phyloP scores from a whole-genome alignment of 345 rosid genomes.

The Gossypium ekmanianum region DNA sequence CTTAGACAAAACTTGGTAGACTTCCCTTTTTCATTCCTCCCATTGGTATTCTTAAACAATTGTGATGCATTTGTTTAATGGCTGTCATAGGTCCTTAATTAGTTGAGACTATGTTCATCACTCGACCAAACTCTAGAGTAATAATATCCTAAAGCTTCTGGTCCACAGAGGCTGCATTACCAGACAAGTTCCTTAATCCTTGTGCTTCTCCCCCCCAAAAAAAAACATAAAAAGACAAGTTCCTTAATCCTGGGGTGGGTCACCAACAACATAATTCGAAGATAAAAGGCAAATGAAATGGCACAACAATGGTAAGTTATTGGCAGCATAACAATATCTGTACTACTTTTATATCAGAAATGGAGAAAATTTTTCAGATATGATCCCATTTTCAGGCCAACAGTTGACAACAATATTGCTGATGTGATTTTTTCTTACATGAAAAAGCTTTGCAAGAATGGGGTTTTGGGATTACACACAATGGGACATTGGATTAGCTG shows the following conservation, averaged over 20 bases:
- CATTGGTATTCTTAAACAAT: no score
- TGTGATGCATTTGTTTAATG: no score
- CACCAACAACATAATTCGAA: neutral
- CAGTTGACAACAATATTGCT: neutral
- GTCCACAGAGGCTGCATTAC: neutral
- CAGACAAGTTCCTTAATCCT: slow-evolving; percentile 5
- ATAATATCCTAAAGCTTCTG: neutral
- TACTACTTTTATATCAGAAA: neutral
- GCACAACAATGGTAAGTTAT: neutral
- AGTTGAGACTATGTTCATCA: no score
- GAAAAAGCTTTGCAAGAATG: slow-evolving; percentile 6
- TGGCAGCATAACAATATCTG: neutral
- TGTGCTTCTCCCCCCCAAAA: neutral
- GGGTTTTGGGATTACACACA: neutral
- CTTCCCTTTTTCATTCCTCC: no score
- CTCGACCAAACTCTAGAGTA: no score
- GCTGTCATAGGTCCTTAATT: no score
- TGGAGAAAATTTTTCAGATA: neutral
- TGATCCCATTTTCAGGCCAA: neutral
- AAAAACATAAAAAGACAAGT: neutral
- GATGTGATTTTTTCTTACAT: slow-evolving; percentile 3
- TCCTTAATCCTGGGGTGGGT: neutral
- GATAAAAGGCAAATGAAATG: neutral
- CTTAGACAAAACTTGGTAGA: no score
- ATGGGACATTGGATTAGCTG: slow-evolving; percentile 8